Conservation (phyloP, 768 basidiomycete species). For the Kwoniella botswanensis region DNA sequence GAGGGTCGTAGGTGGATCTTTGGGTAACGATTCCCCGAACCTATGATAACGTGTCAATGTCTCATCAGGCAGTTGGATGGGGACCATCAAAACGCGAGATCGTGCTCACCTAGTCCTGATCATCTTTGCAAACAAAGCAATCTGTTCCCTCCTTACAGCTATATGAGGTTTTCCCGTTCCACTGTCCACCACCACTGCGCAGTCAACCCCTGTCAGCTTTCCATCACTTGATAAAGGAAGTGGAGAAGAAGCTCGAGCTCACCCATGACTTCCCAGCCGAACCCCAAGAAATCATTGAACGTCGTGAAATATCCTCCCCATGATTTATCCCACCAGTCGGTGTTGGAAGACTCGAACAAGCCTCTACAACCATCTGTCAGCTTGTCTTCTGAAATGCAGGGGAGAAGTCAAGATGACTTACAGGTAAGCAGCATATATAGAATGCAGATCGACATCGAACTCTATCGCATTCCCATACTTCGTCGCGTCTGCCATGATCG, state of each 20-base stretch:
- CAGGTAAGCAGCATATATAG: slow-evolving; percentile 57
- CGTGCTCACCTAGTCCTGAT: slow-evolving; percentile 48
- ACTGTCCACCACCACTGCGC: slow-evolving; percentile 47
- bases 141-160: slow-evolving; percentile 49
- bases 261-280: slow-evolving; percentile 58
- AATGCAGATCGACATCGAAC: slow-evolving; percentile 55
- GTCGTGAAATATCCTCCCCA: slow-evolving; percentile 55
- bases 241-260: slow-evolving; percentile 10
- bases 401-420: slow-evolving; percentile 21
- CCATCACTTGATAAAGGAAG: background rate
- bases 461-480: slow-evolving; percentile 53
- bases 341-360: slow-evolving; percentile 32
- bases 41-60: slow-evolving; percentile 9
- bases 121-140: slow-evolving; percentile 57
- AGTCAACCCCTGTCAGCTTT: background rate
- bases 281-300: slow-evolving; percentile 55
- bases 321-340: slow-evolving; percentile 56
- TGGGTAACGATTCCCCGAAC: slow-evolving; percentile 48
- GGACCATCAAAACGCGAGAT: no score
- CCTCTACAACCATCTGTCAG: slow-evolving; percentile 26
- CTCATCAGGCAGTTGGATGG: background rate
- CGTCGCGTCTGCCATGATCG: slow-evolving; percentile 39
- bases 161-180: slow-evolving; percentile 47
- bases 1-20: slow-evolving; percentile 51
- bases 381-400: background rate